A percentile compares a stretch with the other conserved stretches of the same genome.
phyloP scores from a whole-genome alignment of 179 eudicot genomes.

The Beta corolliflora region DNA sequence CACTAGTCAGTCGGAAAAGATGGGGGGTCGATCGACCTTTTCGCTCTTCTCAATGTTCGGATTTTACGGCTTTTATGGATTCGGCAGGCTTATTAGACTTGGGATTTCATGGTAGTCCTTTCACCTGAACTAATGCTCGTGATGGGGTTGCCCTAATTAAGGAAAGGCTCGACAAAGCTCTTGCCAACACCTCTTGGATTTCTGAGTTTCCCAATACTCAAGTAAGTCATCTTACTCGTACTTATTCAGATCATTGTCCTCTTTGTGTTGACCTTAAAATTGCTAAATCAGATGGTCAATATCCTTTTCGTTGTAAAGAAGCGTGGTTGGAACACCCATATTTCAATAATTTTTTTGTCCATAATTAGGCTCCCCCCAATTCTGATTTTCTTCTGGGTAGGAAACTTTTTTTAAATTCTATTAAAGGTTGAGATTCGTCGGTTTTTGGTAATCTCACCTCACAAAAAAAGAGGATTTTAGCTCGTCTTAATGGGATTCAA shows the following conservation, averaged over 20 bases:
- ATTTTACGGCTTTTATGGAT: neutral
- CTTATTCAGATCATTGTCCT: neutral
- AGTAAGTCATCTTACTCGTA: neutral
- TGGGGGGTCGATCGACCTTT: neutral
- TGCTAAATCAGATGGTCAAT: no score
- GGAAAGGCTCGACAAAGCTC: neutral
- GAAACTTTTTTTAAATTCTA: no score
- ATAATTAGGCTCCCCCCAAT: no score
- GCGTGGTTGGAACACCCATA: no score
- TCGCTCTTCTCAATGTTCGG: neutral
- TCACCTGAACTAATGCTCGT: neutral
- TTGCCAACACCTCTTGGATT: neutral
- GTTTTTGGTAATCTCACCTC: no score
- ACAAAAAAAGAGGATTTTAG: no score
- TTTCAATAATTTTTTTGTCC: no score
- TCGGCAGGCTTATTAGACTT: neutral
- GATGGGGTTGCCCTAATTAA: neutral
- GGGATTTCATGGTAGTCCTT: neutral
- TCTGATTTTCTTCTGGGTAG: no score
- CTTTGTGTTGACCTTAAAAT: no score
- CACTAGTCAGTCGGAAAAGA: neutral
- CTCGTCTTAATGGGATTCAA: no score
- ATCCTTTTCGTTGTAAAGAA: no score
- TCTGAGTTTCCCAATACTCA: neutral
- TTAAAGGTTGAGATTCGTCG: no score